Evolutionary conservation across 83 land plant species (phyloP), one percentile per base, ranked within the genome.

Genomic region (Thuja plicata): DNA sequence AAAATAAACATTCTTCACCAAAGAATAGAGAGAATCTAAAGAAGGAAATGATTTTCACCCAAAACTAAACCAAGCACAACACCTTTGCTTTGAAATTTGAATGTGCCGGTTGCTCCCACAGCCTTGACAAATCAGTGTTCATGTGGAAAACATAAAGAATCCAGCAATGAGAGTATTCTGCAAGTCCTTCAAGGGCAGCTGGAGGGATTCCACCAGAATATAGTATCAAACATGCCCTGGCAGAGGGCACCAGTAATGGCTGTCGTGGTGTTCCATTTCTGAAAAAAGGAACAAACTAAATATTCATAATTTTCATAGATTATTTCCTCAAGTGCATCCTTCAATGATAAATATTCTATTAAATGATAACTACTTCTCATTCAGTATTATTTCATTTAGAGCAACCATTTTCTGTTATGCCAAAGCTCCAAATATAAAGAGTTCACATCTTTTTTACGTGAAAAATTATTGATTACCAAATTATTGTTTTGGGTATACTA

Each of bases 251-350:
- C 84, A 98, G 92, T 86, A 98, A 89, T 83, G 99, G 98, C 88
- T 98, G 99, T 87, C 99, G 96, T 37, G 99, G 99, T 55, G 99
- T 98, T 32, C 99, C 99, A 94, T 98, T 98, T 91, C 99, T 97
- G 92, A 88, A 91, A 27, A 50, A 57, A 45, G 43, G 87, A 57
- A n/a, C 71, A 17, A 93, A 40, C 10, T 19, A 41, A 90, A 52
- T 41, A n/a, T 27, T 54, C 34, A 46, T 52, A 24, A 34, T 34
- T 52, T 50, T 54, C 16, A 34, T 32, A 34, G 86, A 37, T 84
- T 32, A 37, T 15, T 80, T 46, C 60, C 21, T 34, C 3, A 34
- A 84, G 62, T 84, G 34, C 86, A 50, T 52, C 60, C 7, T 84
- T 34, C 46, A 83, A 54, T 84, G 21, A 32, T 84, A 52, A 84